A percentile compares a stretch with the other conserved stretches of the same genome.
phyloP scores from a whole-genome alignment of 2,329 filamentous ascomycete species.

The Sphaerulina musiva region DNA sequence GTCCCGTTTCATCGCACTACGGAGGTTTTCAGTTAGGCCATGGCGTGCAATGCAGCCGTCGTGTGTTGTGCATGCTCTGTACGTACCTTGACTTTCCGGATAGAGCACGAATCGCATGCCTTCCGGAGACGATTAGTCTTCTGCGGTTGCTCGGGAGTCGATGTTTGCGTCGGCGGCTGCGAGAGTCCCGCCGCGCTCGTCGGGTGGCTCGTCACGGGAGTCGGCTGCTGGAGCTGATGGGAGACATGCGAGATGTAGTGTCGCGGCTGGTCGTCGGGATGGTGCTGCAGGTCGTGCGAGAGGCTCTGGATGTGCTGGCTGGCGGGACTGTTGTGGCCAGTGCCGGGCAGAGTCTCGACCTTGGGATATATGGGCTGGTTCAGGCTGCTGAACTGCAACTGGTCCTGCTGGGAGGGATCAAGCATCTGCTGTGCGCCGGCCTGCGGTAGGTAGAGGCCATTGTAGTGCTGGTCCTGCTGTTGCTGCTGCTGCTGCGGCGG shows the following conservation, averaged over 20 bases:
- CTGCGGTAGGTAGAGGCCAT: slow-evolving; percentile 29
- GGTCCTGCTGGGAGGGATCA: slow-evolving; percentile 31
- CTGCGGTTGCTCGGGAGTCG: slow-evolving; percentile 24
- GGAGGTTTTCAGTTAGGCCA: background rate
- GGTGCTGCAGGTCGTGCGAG: slow-evolving; percentile 29
- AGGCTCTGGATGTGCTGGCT: slow-evolving; percentile 31
- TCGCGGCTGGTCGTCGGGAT: slow-evolving; percentile 30
- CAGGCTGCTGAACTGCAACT: slow-evolving; percentile 31
- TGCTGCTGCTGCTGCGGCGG: slow-evolving; percentile 24
- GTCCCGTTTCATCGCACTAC: slow-evolving; percentile 60
- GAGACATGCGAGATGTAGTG: slow-evolving; percentile 28
- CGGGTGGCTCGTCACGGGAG: slow-evolving; percentile 22
- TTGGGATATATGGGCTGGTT: slow-evolving; percentile 34
- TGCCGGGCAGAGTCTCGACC: slow-evolving; percentile 26
- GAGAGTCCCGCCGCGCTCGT: slow-evolving; percentile 21
- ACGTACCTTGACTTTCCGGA: slow-evolving; percentile 37
- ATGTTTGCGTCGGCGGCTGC: slow-evolving; percentile 21
- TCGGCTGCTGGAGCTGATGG: slow-evolving; percentile 26
- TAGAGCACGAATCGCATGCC: slow-evolving; percentile 37
- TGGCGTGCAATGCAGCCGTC: background rate
- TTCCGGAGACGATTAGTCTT: slow-evolving; percentile 37
- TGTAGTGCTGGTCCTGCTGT: slow-evolving; percentile 32
- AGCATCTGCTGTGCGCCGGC: slow-evolving; percentile 30
- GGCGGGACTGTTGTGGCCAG: slow-evolving; percentile 24
- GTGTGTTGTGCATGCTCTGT: background rate